phyloP scores from a whole-genome alignment of 2,329 filamentous ascomycete species.

The Alternaria tenuissima region DNA sequence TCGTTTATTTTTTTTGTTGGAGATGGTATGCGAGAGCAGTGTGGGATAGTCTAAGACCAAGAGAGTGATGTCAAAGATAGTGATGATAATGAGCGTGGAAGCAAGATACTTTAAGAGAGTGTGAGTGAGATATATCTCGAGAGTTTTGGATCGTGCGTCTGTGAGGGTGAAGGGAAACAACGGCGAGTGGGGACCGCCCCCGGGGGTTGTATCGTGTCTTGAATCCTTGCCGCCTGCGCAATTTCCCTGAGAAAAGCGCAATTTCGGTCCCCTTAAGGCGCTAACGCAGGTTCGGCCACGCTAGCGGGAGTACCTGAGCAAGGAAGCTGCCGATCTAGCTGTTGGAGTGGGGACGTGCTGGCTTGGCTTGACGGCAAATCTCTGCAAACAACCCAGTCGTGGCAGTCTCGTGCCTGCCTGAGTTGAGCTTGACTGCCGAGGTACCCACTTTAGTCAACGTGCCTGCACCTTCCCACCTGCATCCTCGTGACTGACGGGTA shows the following conservation, averaged over 20 bases:
- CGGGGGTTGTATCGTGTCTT: slow-evolving; percentile 25
- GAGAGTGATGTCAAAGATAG: slow-evolving; percentile 6
- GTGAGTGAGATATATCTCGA: slow-evolving; percentile 6
- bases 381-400: slow-evolving; percentile 4
- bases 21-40: slow-evolving; percentile 17
- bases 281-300: slow-evolving; percentile 14
- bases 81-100: slow-evolving; percentile 8
- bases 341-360: neutral
- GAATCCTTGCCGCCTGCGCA: slow-evolving; percentile 34
- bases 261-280: slow-evolving; percentile 6
- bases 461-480: neutral
- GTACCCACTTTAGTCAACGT: slow-evolving; percentile 2
- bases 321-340: slow-evolving; percentile 15
- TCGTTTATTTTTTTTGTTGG: slow-evolving; percentile 3
- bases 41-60: slow-evolving; percentile 16
- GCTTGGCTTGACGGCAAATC: slow-evolving; percentile 1
- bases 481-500: slow-evolving; percentile 2
- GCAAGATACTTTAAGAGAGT: slow-evolving; percentile 17
- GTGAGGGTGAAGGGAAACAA: slow-evolving; percentile 29
- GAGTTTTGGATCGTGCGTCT: slow-evolving; percentile 27
- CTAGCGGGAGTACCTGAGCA: slow-evolving; percentile 20
- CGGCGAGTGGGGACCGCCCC: slow-evolving; percentile 19
- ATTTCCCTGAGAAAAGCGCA: slow-evolving; percentile 24
- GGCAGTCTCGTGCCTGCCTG: neutral
- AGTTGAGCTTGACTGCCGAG: neutral